These are phyloP conservation scores for Ambrosia artemisiifolia DNA, from an alignment of 129 eudicot genomes.

Conservation along the genomic window DNA sequence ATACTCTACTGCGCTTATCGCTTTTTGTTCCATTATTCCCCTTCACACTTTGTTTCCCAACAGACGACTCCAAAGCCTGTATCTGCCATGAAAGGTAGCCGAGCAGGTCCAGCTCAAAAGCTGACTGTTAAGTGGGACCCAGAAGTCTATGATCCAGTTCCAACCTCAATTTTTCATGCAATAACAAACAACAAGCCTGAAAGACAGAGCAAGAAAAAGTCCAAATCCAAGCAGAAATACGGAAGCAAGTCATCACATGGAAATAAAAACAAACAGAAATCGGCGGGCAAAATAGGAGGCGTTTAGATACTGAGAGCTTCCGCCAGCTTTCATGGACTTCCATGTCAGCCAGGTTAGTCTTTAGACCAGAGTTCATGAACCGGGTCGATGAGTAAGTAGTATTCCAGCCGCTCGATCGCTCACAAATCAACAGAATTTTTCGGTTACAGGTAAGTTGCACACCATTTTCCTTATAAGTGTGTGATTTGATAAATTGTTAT, in stretches of 20 bases:
- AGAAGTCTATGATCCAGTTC: constrained; percentile 77
- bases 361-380: constrained; percentile 98
- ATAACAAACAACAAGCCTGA: constrained; percentile 38
- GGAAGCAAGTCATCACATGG: constrained; percentile 55
- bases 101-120: constrained; percentile 36
- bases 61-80: constrained; percentile 51
- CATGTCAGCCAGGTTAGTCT: constrained; percentile 46
- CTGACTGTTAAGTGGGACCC: constrained; percentile 68
- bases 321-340: not conserved
- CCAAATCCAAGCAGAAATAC: constrained; percentile 55
- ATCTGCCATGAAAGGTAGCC: constrained; percentile 80
- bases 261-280: constrained; percentile 50
- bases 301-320: constrained; percentile 2
- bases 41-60: constrained; percentile 8
- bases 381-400: constrained; percentile 96
- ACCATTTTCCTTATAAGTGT: not conserved
- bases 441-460: constrained; percentile 60
- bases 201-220: constrained; percentile 43
- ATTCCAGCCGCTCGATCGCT: constrained; percentile 96
- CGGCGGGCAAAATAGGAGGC: constrained; percentile 31
- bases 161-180: constrained; percentile 55
- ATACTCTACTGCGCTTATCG: not conserved
- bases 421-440: constrained; percentile 77
- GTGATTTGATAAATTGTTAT: not conserved
- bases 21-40: not conserved